Evolutionary conservation across 352 stramenopile species (phyloP), one percentile per base, ranked within the genome.

Genomic region (Halophytophthora polymorphica): DNA sequence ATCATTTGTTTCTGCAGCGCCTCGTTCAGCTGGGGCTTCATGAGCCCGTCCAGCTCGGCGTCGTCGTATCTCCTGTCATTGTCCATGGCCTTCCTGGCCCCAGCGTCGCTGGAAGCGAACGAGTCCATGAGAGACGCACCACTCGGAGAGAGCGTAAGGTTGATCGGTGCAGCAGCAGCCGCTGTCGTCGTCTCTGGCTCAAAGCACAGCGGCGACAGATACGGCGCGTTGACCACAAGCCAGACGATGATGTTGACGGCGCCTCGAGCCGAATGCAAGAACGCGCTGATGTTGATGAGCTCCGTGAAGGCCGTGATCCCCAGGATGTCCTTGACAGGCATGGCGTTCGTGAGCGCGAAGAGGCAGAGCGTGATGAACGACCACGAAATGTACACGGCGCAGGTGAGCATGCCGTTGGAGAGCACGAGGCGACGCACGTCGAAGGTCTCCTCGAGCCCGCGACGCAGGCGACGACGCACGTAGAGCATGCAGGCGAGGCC

Each of bases 201-300:
- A n/a, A 54, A 38, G 48, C 54, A 73, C 14, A 56, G 38, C 7
- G 69, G 65, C 31, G 71, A 64, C 23, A 95, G 56, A 42, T 80
- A 79, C 2, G 70, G 57, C 8, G 56, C 68, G 53, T 95, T 95
- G 25, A 92, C 82, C 14, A 92, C 75, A 38, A 88, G 66, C 85
- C 85, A 95, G 19, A 95, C 85, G 33, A 95, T 80, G 36, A 95
- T 77, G 50, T 93, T 93, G 19, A 93, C 67, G n/a, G 66, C 74
- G 1, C 85, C 83, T 17, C 84, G 69, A 8, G 84, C 86, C 8
- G 82, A 66, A 53, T 95, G 84, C 23, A 89, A 44, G 50, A 95
- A 95, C 10, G 84, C 84, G 39, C 78, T 84, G 39, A 90, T 36
- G 51, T 88, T 74, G 37, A 95, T 74, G 7, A 95, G 57, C 34